These are phyloP conservation scores for Spathaspora hagerdaliae DNA, from an alignment of 805 yeast genomes.

Conservation along the genomic window DNA sequence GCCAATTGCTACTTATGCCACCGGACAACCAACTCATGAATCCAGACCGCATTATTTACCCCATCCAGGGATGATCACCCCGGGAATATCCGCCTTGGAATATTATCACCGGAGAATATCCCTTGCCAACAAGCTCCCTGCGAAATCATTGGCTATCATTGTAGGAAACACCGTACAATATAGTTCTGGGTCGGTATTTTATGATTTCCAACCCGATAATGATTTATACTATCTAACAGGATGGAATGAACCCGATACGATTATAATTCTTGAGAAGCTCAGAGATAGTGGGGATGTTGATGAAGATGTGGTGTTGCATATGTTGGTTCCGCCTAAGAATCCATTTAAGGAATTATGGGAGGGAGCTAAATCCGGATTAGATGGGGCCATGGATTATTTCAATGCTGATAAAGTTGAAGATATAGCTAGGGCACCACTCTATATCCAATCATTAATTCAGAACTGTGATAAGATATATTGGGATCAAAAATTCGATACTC, in stretches of 20 bases:
- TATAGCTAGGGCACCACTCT: conserved; percentile 38
- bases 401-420: conserved; percentile 77
- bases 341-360: conserved; percentile 86
- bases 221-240: conserved; percentile 86
- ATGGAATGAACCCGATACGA: conserved; percentile 85
- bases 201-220: conserved; percentile 89
- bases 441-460: conserved; percentile 45
- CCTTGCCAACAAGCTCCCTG: conserved; percentile 57
- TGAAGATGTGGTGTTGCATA: conserved; percentile 57
- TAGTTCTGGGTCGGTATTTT: conserved; percentile 88
- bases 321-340: conserved; percentile 85
- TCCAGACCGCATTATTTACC: conserved; percentile 75
- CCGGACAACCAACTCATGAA: conserved; percentile 87
- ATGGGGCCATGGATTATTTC: conserved; percentile 77
- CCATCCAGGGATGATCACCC: conserved; percentile 75
- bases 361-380: conserved; percentile 84
- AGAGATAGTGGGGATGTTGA: conserved; percentile 39
- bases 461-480: conserved; percentile 51
- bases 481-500: conserved; percentile 37
- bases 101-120: conserved; percentile 66
- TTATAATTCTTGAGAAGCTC: conserved; percentile 62
- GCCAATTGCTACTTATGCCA: conserved; percentile 26
- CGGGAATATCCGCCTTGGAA: conserved; percentile 82
- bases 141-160: conserved; percentile 65
- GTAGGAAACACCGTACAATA: conserved; percentile 70